These are phyloP conservation scores for Pleodorina starrii DNA, from an alignment of 139 green algal genomes.

Conservation along the genomic window DNA sequence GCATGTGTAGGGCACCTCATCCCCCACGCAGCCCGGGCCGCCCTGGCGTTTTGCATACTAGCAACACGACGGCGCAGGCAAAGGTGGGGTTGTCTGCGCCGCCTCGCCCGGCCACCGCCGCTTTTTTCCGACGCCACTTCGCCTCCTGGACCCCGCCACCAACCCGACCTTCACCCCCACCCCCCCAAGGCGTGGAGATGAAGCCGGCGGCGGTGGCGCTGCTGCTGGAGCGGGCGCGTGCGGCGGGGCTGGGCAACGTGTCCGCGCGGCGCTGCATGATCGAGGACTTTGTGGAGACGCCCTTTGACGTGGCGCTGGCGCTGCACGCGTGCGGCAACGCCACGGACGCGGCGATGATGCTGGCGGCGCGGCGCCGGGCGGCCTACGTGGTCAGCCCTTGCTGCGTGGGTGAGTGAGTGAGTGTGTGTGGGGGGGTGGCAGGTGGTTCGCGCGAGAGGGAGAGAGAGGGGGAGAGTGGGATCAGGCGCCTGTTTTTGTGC, in stretches of 20 bases:
- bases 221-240: conserved; percentile 62
- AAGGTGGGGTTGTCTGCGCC: too few relatives aligned
- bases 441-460: too few relatives aligned
- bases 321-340: conserved; percentile 87
- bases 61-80: too few relatives aligned
- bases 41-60: too few relatives aligned
- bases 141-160: too few relatives aligned
- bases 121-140: too few relatives aligned
- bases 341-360: conserved; percentile 77
- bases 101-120: too few relatives aligned
- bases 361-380: conserved; percentile 59
- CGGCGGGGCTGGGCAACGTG: conserved; percentile 71
- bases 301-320: conserved; percentile 79
- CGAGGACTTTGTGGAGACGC: conserved; percentile 58
- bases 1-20: too few relatives aligned
- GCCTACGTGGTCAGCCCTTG: conserved; percentile 81
- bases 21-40: too few relatives aligned
- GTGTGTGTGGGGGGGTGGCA: not conserved
- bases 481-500: too few relatives aligned
- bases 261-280: conserved; percentile 65
- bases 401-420: conserved; percentile 76
- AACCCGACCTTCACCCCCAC: too few relatives aligned
- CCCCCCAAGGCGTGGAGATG: conserved; percentile 82
- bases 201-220: conserved; percentile 74
- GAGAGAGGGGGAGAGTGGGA: too few relatives aligned